Percentiles rank a stretch among this genome's conserved stretches.
Evolutionary conservation across 306 rosid genomes (phyloP).

Genomic region (Prunus padus): DNA sequence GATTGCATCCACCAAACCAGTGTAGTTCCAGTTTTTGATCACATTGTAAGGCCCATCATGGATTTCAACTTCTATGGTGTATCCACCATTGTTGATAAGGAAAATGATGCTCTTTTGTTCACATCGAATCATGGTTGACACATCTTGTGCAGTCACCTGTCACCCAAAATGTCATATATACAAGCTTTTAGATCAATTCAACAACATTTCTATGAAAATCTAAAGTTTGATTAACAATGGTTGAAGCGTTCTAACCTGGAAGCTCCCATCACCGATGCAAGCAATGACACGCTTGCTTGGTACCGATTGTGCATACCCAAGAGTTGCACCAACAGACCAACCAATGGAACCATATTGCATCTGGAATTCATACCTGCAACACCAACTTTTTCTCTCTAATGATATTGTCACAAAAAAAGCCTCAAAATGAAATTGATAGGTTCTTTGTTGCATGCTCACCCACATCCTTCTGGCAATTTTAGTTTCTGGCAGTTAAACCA

Average conservation of each 20-base stretch:
- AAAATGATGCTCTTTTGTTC: constrained; percentile 41
- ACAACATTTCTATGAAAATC: background rate
- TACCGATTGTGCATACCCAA: constrained; percentile 47
- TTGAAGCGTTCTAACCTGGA: constrained; percentile 31
- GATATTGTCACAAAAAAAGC: background rate
- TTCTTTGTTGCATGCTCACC: constrained; percentile 24
- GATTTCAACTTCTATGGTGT: constrained; percentile 53
- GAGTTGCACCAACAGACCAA: constrained; percentile 58
- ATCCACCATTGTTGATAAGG: constrained; percentile 52
- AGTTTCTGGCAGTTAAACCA: constrained; percentile 54
- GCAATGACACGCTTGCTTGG: constrained; percentile 47
- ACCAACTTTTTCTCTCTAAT: constrained; percentile 28
- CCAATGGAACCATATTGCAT: constrained; percentile 57
- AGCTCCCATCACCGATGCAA: constrained; percentile 60
- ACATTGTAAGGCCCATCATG: constrained; percentile 55
- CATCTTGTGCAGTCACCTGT: constrained; percentile 49
- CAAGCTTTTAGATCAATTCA: background rate
- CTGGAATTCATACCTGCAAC: constrained; percentile 53
- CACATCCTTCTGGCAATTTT: constrained; percentile 44
- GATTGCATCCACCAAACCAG: constrained; percentile 43
- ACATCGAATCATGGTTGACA: constrained; percentile 42
- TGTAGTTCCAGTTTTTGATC: constrained; percentile 59
- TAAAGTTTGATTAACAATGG: background rate
- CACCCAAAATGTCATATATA: background rate
- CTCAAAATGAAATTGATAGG: background rate